phyloP scores from a whole-genome alignment of 306 rosid genomes.

The Gynostemma pentaphyllum region DNA sequence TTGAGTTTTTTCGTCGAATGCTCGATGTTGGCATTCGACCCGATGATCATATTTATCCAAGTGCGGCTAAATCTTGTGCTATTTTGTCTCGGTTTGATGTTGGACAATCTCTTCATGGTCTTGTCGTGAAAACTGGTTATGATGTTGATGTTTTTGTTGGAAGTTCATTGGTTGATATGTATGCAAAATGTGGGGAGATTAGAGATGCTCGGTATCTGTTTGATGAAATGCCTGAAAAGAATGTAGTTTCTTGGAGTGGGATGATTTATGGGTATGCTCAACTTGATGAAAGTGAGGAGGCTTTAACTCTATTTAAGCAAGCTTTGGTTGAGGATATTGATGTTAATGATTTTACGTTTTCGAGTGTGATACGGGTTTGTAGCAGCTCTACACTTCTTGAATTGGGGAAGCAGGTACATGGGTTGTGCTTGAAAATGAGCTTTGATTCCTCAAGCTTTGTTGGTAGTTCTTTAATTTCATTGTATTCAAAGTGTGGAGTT shows the following conservation, averaged over 20 bases:
- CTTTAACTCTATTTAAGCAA: constrained; percentile 42
- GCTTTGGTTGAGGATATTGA: constrained; percentile 32
- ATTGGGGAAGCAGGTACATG: constrained; percentile 68
- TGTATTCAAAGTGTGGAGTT: constrained; percentile 68
- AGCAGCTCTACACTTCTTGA: constrained; percentile 49
- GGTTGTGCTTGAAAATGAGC: constrained; percentile 58
- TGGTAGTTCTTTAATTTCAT: constrained; percentile 62
- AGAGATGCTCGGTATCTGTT: constrained; percentile 39
- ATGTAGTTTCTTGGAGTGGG: constrained; percentile 82
- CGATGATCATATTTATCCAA: constrained; percentile 61
- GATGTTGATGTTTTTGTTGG: constrained; percentile 54
- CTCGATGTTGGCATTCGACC: constrained; percentile 28
- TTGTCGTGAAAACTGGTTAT: constrained; percentile 43
- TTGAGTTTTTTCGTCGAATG: constrained; percentile 55
- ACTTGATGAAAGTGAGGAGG: constrained; percentile 55
- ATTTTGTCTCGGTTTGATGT: constrained; percentile 28
- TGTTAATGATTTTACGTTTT: constrained; percentile 69
- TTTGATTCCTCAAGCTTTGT: constrained; percentile 62
- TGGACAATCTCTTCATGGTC: constrained; percentile 38
- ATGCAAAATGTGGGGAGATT: constrained; percentile 44
- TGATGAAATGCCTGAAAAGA: constrained; percentile 58
- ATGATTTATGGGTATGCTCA: constrained; percentile 68
- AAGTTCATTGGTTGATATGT: constrained; percentile 62
- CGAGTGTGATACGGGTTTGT: constrained; percentile 71
- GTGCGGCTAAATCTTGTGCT: constrained; percentile 56